phyloP scores from a whole-genome alignment of 176 grass and related monocot species.

The Otatea glauca region DNA sequence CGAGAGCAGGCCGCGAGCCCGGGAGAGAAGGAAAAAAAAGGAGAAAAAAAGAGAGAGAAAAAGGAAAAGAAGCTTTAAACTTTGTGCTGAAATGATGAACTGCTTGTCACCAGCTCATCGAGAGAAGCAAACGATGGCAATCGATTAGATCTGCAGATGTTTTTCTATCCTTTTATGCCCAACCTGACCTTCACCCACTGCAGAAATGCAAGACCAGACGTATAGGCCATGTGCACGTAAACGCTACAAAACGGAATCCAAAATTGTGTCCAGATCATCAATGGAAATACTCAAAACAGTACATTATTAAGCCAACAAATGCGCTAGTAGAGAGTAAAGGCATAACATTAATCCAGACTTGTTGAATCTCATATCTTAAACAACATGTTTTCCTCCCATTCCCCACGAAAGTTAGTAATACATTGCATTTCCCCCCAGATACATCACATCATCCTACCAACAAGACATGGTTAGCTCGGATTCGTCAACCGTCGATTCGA shows the following conservation, averaged over 20 bases:
- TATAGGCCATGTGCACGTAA: not conserved
- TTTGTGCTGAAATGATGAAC: too few relatives aligned
- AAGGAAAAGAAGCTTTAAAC: too few relatives aligned
- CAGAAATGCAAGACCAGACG: not conserved
- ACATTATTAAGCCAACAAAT: not conserved
- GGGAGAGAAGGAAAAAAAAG: too few relatives aligned
- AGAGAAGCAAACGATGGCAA: not conserved
- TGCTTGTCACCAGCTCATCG: not conserved
- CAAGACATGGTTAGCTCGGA: conserved; percentile 40
- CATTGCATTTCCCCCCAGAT: not conserved
- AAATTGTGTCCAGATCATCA: not conserved
- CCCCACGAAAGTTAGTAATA: conserved; percentile 13
- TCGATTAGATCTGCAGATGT: not conserved
- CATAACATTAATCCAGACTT: conserved; percentile 32
- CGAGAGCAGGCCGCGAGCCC: too few relatives aligned
- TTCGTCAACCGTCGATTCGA: not conserved
- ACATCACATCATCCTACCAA: conserved; percentile 35
- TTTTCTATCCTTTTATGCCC: not conserved
- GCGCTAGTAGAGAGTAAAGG: not conserved
- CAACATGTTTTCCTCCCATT: conserved; percentile 13
- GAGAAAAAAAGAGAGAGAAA: too few relatives aligned
- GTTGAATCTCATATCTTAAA: conserved; percentile 13
- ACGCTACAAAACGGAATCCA: not conserved
- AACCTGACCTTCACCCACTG: not conserved
- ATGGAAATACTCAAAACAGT: not conserved